Base-by-base conservation (phyloP, 2,329 filamentous ascomycete species). In the Ceratocystis colombiana region DNA sequence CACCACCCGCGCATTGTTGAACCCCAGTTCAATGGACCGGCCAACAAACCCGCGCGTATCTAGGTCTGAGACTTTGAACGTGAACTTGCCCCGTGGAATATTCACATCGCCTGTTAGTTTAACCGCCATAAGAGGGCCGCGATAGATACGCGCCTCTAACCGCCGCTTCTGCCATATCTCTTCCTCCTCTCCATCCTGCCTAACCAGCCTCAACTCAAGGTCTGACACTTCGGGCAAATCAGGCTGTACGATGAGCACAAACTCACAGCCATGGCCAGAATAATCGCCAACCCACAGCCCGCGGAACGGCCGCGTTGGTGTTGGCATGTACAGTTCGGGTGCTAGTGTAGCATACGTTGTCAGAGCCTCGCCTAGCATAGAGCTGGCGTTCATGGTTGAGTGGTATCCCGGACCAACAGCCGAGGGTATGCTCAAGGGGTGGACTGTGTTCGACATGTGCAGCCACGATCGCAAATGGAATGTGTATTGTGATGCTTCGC, bases 201-300 rank as follows among this genome's bases (percentile, higher is more conserved):
- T 77, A 4, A 74, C 69, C 1, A 83, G 72, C 1, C 75, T 75
- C 3, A 77, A 72, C 17, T 63, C 25, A 22, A 17, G 25, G 28
- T 59, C 55, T 2, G 71, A 71, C 33, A 28, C 46, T 12, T 57
- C 33, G 28, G 63, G 33, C 30, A 61, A 30, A 1, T 82, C 79
- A 0, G 85, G 85, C 72, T 99, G 94, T 70, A 90, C 79, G 59
- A 97, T 78, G 12, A 95, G 78, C 3, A 97, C 73, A 66, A 96
- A 96, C 74, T 97, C 93, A 73, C 88, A 92, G 0, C 92, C 91
- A 71, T 97, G 92, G 0, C 84, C 85, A 30, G 85, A 88, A 72
- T 96, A 96, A 73, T 96, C 92, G 0, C 92, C 92, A 17, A 91
- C 88, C 88, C 90, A 97, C 37, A 99, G 90, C 0, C 93, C 93